Conservation (phyloP, 768 basidiomycete genomes). For the Auricularia auricula-judae region DNA sequence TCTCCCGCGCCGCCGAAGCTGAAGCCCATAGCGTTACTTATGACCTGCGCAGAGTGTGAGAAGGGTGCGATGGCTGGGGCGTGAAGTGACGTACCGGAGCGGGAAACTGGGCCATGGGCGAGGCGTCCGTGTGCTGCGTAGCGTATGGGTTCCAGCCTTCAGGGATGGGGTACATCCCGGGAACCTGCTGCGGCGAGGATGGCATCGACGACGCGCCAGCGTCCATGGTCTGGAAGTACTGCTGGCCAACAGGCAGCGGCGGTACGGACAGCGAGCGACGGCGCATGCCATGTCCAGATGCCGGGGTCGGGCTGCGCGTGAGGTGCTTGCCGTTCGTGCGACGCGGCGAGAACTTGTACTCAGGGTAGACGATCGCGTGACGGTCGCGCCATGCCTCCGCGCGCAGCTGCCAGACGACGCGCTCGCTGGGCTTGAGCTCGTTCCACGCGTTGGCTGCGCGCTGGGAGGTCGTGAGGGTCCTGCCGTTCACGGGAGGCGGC, state of each 20-base stretch:
- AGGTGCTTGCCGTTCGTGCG: neutral
- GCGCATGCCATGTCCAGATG: neutral
- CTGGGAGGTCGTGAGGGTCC: neutral
- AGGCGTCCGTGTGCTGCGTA: too few relatives aligned
- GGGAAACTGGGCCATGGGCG: too few relatives aligned
- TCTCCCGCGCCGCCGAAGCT: too few relatives aligned
- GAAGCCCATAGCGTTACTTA: too few relatives aligned
- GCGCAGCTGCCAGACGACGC: neutral
- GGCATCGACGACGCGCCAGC: too few relatives aligned
- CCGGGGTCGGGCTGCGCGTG: neutral
- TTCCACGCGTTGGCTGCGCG: neutral
- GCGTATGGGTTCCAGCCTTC: too few relatives aligned
- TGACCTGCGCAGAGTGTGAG: too few relatives aligned
- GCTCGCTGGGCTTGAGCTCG: neutral
- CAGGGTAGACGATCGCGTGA: neutral
- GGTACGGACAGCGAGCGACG: neutral
- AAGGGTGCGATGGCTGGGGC: too few relatives aligned
- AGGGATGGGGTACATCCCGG: too few relatives aligned
- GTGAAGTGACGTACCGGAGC: too few relatives aligned
- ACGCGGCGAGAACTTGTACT: neutral
- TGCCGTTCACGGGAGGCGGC: neutral
- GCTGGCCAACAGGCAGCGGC: neutral
- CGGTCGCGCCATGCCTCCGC: neutral
- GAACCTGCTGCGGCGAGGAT: too few relatives aligned
- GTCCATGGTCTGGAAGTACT: neutral